phyloP scores from a whole-genome alignment of 2,329 filamentous ascomycete species.

The Myriangium duriaei region DNA sequence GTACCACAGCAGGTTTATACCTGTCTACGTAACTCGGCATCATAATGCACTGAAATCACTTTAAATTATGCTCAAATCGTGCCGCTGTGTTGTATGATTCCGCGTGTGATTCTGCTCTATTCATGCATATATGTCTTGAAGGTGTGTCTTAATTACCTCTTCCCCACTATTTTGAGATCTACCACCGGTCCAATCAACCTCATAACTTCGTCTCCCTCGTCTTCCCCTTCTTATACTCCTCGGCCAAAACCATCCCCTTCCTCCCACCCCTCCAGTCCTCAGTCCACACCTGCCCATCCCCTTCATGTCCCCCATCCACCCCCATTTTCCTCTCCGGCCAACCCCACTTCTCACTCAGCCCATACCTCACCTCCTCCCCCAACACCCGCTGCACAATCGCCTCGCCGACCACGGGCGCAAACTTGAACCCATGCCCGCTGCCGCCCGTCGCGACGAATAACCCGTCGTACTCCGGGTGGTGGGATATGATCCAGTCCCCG shows the following conservation, averaged over 20 bases:
- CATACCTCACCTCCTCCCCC: conserved; percentile 24
- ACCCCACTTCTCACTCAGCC: conserved; percentile 51
- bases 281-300: conserved; percentile 23
- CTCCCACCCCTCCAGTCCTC: conserved; percentile 27
- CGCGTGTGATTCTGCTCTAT: too few species aligned
- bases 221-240: conserved; percentile 21
- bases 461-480: conserved; percentile 37
- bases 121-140: background rate
- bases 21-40: too few species aligned
- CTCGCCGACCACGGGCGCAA: conserved; percentile 45
- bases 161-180: background rate
- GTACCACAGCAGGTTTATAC: too few species aligned
- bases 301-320: conserved; percentile 15
- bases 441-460: conserved; percentile 50
- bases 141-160: background rate
- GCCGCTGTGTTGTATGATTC: too few species aligned
- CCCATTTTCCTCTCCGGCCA: conserved; percentile 29
- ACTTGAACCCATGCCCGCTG: conserved; percentile 51
- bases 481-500: conserved; percentile 43
- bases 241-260: conserved; percentile 24
- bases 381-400: conserved; percentile 41
- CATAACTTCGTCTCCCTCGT: conserved; percentile 3
- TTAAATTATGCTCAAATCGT: too few species aligned
- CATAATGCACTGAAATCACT: too few species aligned
- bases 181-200: too few species aligned